Evolutionary conservation across 2,329 filamentous ascomycete genomes (phyloP).

Genomic region (Celoporthe dispersa): DNA sequence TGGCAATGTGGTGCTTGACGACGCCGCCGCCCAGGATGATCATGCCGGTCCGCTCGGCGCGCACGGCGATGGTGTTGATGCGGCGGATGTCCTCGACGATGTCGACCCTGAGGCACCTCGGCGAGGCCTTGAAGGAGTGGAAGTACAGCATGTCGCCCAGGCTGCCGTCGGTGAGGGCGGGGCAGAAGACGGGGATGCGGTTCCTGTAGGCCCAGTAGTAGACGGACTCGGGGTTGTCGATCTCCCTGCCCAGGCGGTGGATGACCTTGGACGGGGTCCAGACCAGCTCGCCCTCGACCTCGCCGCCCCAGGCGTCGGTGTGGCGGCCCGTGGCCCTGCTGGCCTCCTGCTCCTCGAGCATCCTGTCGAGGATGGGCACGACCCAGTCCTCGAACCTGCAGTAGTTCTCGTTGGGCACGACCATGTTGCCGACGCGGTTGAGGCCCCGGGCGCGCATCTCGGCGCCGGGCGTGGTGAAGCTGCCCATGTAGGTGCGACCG

Average conservation of each 20-base stretch:
- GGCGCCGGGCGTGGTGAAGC: conserved; percentile 78
- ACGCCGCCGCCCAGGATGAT: conserved; percentile 92
- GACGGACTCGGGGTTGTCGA: conserved; percentile 88
- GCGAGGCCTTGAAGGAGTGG: conserved; percentile 90
- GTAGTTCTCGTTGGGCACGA: conserved; percentile 97
- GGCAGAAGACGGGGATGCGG: conserved; percentile 95
- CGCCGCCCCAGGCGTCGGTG: conserved; percentile 44
- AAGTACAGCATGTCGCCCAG: conserved; percentile 99
- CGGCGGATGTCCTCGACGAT: conserved; percentile 91
- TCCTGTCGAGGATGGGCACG: conserved; percentile 88
- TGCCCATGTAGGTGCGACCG: conserved; percentile 82
- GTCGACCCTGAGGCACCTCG: conserved; percentile 80
- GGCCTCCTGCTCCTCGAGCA: conserved; percentile 92
- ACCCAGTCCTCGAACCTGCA: conserved; percentile 98
- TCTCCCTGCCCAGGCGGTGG: conserved; percentile 86
- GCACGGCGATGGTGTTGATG: conserved; percentile 89
- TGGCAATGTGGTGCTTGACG: conserved; percentile 98
- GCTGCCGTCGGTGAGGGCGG: conserved; percentile 91
- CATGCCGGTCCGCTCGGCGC: conserved; percentile 89
- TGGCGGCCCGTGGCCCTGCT: conserved; percentile 58
- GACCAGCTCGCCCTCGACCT: conserved; percentile 69
- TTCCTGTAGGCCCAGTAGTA: conserved; percentile 99
- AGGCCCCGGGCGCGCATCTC: conserved; percentile 82
- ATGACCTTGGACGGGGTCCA: conserved; percentile 97
- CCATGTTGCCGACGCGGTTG: conserved; percentile 93